Evolutionary conservation across 208 protist species (phyloP), one percentile per base, ranked within the genome.

Genomic region (Leishmania lainsoni): DNA sequence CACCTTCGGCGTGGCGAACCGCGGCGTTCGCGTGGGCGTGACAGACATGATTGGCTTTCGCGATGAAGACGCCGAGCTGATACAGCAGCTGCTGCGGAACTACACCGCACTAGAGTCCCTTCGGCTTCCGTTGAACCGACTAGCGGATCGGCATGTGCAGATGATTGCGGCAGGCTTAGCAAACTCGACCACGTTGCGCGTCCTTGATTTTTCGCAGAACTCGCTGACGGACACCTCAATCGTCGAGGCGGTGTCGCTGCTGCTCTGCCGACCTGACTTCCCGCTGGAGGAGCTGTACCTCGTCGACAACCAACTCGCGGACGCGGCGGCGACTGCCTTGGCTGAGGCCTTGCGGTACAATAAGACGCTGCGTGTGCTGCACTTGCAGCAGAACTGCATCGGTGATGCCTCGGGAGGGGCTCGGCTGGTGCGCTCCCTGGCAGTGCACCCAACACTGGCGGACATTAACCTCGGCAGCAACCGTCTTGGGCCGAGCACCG

Each of bases 131-230:
- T 78, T 84, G 71, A 98, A 97, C 85, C 81, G 86, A 1, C 77
- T 98, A 58, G 80, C 89, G 56, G 79, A 85, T 61, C 76, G 87
- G 0, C 87, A 93, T 45, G 59, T 90, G 66, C 86, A 89, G 78
- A 88, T 87, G 72, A 90, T 98, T 56, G 74, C 89, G 52, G 86
- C 93, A 9, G 92, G 93, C 0, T 77, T 95, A 35, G 88, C 89
- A 5, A 77, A 69, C 56, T 94, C 94, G 78, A 92, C 80, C 16
- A 89, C 87, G 16, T 85, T 98, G 68, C 85, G 81, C 16, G 87
- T 95, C 65, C 90, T 98, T 35, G 93, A 98, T 80, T 82, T 98
- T 48, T 97, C 93, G 39, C 90, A 86, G 76, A 98, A 98, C 81
- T 80, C 85, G 59, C 84, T 98, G 73, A 89, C 89, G 51, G 96